These are phyloP conservation scores for Penicillium sp. DNA, from an alignment of 2,329 filamentous ascomycete species.

Conservation along the genomic window DNA sequence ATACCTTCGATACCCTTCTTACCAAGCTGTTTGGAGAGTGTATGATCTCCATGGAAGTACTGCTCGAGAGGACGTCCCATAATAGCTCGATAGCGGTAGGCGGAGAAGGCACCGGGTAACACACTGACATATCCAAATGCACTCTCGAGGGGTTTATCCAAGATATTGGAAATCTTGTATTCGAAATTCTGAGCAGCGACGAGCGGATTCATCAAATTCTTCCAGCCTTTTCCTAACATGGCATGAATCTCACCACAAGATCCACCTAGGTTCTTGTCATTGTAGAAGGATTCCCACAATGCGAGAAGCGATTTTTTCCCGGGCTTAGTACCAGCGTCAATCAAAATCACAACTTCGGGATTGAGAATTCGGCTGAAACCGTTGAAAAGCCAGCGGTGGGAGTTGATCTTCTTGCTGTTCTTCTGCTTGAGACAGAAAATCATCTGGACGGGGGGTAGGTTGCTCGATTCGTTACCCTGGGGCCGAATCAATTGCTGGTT, in stretches of 20 bases:
- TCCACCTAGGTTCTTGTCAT: constrained; percentile 96
- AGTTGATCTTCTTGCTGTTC: constrained; percentile 99
- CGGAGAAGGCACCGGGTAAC: constrained; percentile 95
- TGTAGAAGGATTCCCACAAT: constrained; percentile 98
- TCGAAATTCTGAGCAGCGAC: constrained; percentile 97
- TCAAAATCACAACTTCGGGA: constrained; percentile 90
- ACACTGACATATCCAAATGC: constrained; percentile 97
- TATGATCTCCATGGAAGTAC: constrained; percentile 99
- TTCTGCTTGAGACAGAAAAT: constrained; percentile 98
- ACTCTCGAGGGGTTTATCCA: constrained; percentile 93
- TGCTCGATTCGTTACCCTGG: constrained; percentile 76
- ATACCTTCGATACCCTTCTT: constrained; percentile 99
- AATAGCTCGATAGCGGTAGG: constrained; percentile 93
- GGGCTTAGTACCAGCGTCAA: constrained; percentile 95
- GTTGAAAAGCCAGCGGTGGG: constrained; percentile 96
- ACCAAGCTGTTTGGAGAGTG: constrained; percentile 85
- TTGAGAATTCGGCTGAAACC: constrained; percentile 94
- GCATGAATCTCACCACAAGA: constrained; percentile 98
- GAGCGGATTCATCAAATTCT: constrained; percentile 87
- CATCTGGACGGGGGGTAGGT: constrained; percentile 92
- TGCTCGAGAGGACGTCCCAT: constrained; percentile 95
- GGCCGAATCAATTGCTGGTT: constrained; percentile 94
- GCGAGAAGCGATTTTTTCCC: constrained; percentile 85
- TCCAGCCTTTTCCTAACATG: constrained; percentile 86
- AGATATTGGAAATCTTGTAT: constrained; percentile 99